phyloP scores from a whole-genome alignment of 1,284 basidiomycete genomes.

The Veloporphyrellus conicus region DNA sequence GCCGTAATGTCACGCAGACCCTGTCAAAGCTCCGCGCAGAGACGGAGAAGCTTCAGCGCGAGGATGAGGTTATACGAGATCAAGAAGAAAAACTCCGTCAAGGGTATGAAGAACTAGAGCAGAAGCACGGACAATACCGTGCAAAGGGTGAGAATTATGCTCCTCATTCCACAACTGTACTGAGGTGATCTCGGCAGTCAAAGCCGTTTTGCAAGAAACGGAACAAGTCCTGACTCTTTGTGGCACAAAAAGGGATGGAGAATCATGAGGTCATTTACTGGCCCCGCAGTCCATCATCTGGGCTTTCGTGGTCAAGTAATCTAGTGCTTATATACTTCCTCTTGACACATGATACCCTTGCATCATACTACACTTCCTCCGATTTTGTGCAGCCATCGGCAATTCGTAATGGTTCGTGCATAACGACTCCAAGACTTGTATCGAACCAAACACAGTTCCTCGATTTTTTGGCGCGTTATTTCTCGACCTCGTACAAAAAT shows the following conservation, averaged over 20 bases:
- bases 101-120: constrained; percentile 53
- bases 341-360: constrained; percentile 4
- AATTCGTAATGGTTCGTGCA: no score
- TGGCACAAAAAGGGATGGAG: constrained; percentile 40
- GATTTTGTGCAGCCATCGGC: no score
- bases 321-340: background rate
- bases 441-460: no score
- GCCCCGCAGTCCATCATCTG: background rate
- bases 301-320: no score
- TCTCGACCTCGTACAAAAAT: no score
- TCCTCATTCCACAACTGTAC: background rate
- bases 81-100: constrained; percentile 51
- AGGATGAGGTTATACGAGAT: constrained; percentile 50
- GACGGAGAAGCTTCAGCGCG: constrained; percentile 51
- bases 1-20: constrained; percentile 51
- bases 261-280: background rate
- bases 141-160: constrained; percentile 46
- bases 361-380: background rate
- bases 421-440: no score
- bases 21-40: constrained; percentile 52
- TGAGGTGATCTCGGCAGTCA: constrained; percentile 40
- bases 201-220: constrained; percentile 56
- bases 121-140: constrained; percentile 53
- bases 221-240: constrained; percentile 46
- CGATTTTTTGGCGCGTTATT: no score